Evolutionary conservation across 352 stramenopile genomes (phyloP).

Genomic region (Globisporangium nodosum): DNA sequence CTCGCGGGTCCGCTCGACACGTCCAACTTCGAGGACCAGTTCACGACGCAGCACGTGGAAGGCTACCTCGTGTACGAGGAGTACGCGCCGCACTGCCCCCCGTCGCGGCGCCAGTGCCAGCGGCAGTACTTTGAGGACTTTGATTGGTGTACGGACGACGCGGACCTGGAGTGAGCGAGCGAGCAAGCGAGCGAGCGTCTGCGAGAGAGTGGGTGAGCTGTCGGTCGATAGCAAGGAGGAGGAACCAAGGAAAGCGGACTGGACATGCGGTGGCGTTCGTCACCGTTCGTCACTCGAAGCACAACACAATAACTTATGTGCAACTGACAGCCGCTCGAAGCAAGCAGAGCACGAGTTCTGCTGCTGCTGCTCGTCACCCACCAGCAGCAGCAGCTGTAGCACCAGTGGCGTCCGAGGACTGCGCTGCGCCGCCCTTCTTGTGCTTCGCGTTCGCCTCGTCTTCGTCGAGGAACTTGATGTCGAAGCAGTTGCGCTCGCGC

Average conservation of each 20-base stretch:
- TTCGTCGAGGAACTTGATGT: conserved; percentile 78
- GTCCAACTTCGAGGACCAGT: conserved; percentile 72
- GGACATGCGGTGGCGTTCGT: too few species aligned
- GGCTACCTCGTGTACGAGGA: conserved; percentile 59
- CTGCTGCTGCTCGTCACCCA: neutral
- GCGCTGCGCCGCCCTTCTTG: neutral
- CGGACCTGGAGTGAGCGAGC: conserved; percentile 25
- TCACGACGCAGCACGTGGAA: conserved; percentile 61
- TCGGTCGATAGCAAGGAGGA: neutral
- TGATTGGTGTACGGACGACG: conserved; percentile 62
- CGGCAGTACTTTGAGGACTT: conserved; percentile 57
- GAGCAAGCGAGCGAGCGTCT: neutral
- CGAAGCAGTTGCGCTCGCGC: conserved; percentile 71
- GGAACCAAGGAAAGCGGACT: neutral
- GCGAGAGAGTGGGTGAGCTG: too few species aligned
- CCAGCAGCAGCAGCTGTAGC: neutral
- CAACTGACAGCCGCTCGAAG: neutral
- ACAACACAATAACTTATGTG: neutral
- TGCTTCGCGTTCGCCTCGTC: conserved; percentile 57
- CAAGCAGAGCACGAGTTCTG: neutral
- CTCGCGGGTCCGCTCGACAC: conserved; percentile 45
- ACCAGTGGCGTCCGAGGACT: neutral
- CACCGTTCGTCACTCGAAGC: neutral
- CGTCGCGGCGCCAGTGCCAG: conserved; percentile 17
- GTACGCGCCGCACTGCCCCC: conserved; percentile 22